Evolutionary conservation across 2,329 filamentous ascomycete genomes (phyloP), one percentile per base, ranked within the genome.

Genomic region (Curvularia sp.): DNA sequence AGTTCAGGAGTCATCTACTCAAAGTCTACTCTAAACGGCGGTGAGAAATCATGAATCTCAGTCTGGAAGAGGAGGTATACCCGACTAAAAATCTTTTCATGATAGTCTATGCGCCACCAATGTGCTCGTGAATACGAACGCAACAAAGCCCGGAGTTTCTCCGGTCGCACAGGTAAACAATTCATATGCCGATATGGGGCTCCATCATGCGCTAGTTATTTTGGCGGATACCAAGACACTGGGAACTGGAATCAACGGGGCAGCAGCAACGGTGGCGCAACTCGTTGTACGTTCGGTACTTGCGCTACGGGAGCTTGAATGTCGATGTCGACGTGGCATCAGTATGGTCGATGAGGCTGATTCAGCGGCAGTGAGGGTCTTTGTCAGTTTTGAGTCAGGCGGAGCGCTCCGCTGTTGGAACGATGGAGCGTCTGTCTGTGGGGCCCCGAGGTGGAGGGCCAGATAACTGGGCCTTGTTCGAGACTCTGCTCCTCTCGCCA

Each of bases 391-490:
- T 18, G 52, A 54, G 43, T 53, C 43, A 46, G 27, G 34, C 23
- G 23, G 12, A 32, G 25, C 23, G 18, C 12, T 42, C 43, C 51
- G 32, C 25, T 30, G 43, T 18, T 46, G 25, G 34, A 15, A 49
- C 13, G 34, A 50, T 38, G 46, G 49, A 53, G 43, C 19, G 42
- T 27, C 7, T 21, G 12, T 27, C 3, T 51, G 51, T 42, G 47
- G 55, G 43, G 39, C 27, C 46, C 55, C 45, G 46, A 50, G 21
- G 55, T 41, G 46, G 55, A 53, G 25, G 45, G 7, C 28, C 30
- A 32, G 38, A 53, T 32, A 43, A 54, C 47, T 36, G 46, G 38
- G 25, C 50, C 50, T 46, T 28, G 55, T 54, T 58, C 50, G 50
- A 54, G 55, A 46, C 50, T 53, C 32, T 41, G 32, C 18, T 47